phyloP scores from a whole-genome alignment of 768 basidiomycete genomes.

The Scleroderma citrinum region DNA sequence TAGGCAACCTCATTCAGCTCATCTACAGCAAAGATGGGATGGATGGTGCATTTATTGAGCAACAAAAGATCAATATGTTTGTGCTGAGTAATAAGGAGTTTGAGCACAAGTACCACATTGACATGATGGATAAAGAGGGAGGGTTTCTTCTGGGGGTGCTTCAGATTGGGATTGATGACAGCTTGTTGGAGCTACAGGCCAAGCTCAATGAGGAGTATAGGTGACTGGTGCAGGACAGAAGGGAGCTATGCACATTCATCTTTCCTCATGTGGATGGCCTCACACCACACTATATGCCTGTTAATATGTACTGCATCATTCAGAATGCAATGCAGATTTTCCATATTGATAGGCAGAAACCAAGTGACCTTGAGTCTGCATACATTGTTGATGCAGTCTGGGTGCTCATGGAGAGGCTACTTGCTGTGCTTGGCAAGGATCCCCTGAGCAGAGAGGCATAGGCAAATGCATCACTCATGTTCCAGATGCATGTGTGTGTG shows the following conservation, averaged over 20 bases:
- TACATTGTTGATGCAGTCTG: too few relatives aligned
- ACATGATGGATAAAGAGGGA: too few relatives aligned
- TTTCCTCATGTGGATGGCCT: slow-evolving; percentile 75
- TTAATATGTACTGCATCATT: slow-evolving; percentile 91
- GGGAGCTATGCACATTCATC: too few relatives aligned
- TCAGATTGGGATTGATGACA: slow-evolving; percentile 85
- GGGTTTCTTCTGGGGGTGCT: too few relatives aligned
- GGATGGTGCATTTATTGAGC: slow-evolving; percentile 97
- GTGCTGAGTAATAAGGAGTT: too few relatives aligned
- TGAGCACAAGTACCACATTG: too few relatives aligned
- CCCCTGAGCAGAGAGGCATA: too few relatives aligned
- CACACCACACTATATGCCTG: slow-evolving; percentile 81
- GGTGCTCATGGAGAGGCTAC: too few relatives aligned
- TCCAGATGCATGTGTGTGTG: slow-evolving; percentile 89
- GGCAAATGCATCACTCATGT: slow-evolving; percentile 86
- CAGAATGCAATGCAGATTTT: slow-evolving; percentile 96
- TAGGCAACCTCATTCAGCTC: slow-evolving; percentile 94
- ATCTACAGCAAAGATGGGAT: slow-evolving; percentile 98
- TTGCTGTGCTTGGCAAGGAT: too few relatives aligned
- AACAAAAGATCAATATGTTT: slow-evolving; percentile 88
- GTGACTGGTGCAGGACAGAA: slow-evolving; percentile 66
- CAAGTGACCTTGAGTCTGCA: too few relatives aligned
- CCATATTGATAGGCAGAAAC: too few relatives aligned
- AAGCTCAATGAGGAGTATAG: slow-evolving; percentile 76
- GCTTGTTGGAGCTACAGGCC: slow-evolving; percentile 74